These are phyloP conservation scores for Brasenia schreberi DNA, from an alignment of 164 flowering plant species.

Conservation along the genomic window DNA sequence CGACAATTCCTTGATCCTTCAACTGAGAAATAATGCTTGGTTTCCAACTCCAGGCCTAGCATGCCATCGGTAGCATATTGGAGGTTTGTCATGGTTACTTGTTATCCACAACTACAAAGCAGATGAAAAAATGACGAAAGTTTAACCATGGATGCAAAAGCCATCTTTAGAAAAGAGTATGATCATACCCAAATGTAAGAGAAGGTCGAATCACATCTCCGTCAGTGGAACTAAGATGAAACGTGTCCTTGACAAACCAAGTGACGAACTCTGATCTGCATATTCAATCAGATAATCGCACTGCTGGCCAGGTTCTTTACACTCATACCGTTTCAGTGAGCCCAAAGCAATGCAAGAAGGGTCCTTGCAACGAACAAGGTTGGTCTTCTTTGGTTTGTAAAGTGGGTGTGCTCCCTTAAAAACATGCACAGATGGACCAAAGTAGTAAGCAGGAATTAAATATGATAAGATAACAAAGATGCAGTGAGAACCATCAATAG, in stretches of 20 bases:
- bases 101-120: slow-evolving; percentile 68
- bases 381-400: slow-evolving; percentile 45
- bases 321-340: slow-evolving; percentile 18
- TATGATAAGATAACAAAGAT: neutral
- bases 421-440: slow-evolving; percentile 1
- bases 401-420: slow-evolving; percentile 67
- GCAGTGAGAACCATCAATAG: neutral
- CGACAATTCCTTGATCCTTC: slow-evolving; percentile 35
- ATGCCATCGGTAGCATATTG: slow-evolving; percentile 65
- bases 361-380: slow-evolving; percentile 50
- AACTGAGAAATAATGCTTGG: slow-evolving; percentile 67
- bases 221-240: slow-evolving; percentile 38
- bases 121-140: neutral
- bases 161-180: neutral
- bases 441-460: neutral
- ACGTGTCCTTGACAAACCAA: slow-evolving; percentile 57
- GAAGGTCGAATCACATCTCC: slow-evolving; percentile 32
- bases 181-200: slow-evolving; percentile 51
- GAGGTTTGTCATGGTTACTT: slow-evolving; percentile 19
- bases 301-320: slow-evolving; percentile 42
- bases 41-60: slow-evolving; percentile 77
- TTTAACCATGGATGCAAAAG: neutral
- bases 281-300: slow-evolving; percentile 87
- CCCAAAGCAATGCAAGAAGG: slow-evolving; percentile 54
- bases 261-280: slow-evolving; percentile 82